Percentiles rank a stretch among this genome's conserved stretches.
Conservation (phyloP, 495 filamentous ascomycete species). For the Penicillium simplicissimum region DNA sequence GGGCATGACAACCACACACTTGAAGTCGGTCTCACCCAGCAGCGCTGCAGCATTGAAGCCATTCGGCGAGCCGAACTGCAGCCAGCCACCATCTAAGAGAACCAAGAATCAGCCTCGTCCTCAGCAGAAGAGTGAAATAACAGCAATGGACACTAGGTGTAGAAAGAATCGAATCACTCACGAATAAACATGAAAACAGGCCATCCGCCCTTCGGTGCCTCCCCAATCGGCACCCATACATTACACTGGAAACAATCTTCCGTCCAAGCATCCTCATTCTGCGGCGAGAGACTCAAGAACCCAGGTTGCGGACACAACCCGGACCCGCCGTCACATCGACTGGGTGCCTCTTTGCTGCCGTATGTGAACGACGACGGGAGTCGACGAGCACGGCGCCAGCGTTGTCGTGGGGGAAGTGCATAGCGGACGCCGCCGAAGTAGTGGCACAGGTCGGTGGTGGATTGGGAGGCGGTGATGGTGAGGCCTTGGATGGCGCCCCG, state of each 20-base stretch:
- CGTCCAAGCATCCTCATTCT: conserved; percentile 25
- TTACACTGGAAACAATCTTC: conserved; percentile 51
- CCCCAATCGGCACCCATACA: conserved; percentile 41
- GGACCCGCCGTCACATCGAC: conserved; percentile 29
- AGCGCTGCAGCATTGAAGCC: conserved; percentile 48
- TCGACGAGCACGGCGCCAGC: conserved; percentile 40
- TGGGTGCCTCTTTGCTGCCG: conserved; percentile 35
- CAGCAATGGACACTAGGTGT: neutral
- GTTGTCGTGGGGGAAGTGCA: conserved; percentile 36
- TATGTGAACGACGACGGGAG: conserved; percentile 38
- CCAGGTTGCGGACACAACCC: conserved; percentile 42
- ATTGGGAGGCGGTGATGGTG: conserved; percentile 27
- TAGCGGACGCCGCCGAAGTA: conserved; percentile 50
- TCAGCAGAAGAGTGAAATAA: neutral
- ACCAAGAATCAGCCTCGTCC: neutral
- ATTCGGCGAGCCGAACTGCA: conserved; percentile 57
- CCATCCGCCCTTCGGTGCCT: conserved; percentile 41
- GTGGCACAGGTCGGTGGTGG: conserved; percentile 33
- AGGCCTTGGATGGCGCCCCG: conserved; percentile 41
- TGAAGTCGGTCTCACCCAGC: conserved; percentile 47
- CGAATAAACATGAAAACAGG: conserved; percentile 48
- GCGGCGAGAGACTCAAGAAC: conserved; percentile 25
- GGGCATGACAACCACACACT: conserved; percentile 62
- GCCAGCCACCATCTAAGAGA: conserved; percentile 54
- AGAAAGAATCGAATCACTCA: conserved; percentile 22